Conservation (phyloP, 176 grass and related monocot species). For the Metroxylon sagu region DNA sequence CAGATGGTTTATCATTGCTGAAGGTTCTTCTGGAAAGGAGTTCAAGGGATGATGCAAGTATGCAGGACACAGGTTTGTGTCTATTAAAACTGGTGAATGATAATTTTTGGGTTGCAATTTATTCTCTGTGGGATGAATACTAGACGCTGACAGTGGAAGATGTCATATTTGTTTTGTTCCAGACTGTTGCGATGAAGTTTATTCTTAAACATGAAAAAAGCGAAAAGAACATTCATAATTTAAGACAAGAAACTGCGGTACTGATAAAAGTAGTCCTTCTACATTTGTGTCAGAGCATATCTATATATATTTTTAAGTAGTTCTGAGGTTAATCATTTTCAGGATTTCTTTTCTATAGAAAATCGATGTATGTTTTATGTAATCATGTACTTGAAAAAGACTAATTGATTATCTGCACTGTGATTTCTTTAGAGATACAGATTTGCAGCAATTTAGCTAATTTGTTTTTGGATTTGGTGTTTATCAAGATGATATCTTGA, state of each 20-base stretch:
- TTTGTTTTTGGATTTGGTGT: no score
- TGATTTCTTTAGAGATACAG: no score
- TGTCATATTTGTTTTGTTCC: conserved; percentile 13
- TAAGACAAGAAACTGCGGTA: conserved; percentile 91
- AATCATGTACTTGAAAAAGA: no score
- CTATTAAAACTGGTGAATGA: neutral
- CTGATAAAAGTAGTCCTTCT: neutral
- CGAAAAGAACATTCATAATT: conserved; percentile 84
- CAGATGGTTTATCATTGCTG: conserved; percentile 20
- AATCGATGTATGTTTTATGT: no score
- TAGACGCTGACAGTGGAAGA: neutral
- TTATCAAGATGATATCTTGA: no score
- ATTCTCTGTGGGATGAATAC: neutral
- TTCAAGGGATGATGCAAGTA: conserved; percentile 83
- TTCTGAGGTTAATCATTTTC: no score
- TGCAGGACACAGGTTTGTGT: conserved; percentile 62
- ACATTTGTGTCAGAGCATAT: no score
- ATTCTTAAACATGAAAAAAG: conserved; percentile 85
- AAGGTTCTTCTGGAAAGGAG: conserved; percentile 84
- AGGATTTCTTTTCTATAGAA: no score
- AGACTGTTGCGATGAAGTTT: conserved; percentile 95
- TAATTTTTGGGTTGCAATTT: neutral
- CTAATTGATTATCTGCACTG: no score
- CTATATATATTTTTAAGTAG: no score
- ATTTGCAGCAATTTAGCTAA: no score